Base-by-base conservation (phyloP, 371 early-diverging fungal genomes). In the Mucor lusitanicus region DNA sequence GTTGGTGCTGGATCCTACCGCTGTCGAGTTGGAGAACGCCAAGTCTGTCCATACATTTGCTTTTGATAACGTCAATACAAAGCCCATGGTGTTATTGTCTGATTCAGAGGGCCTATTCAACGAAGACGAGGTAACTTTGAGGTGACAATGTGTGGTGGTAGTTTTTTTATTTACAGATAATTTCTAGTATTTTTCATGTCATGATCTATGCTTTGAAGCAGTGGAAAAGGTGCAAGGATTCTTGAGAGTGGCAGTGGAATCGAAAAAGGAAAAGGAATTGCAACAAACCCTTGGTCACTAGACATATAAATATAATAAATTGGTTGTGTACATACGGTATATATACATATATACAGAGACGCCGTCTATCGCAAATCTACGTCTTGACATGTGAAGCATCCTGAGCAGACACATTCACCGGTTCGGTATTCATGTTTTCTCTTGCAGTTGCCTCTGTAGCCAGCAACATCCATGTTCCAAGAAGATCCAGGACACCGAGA, bases 31-130 rank as follows among this genome's bases (percentile, higher is more conserved):
- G 21, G 85, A 88, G 80, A 75, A 76, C 23, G 92, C 94, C 0
- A 69, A 73, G 68, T 96, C 97, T 0, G 73, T 81, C 27, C 98
- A 97, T 68, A 90, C 88, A 4, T 94, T 95, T 85, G 94, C 92
- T 30, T 95, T 96, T 76, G 90, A 90, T 65, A 87, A 82, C 65
- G 67, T 72, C 21, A 55, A 72, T 40, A 70, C 70, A 62, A 70
- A 79, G 35, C 61, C 67, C 17, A 61, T 72, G 21, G 61, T 81
- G 11, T 58, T 86, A 55, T 81, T 87, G 65, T 86, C 83, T 30
- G 84, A 92, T 40, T 93, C 92, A 33, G 82, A 76, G 12, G 95
- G 95, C 33, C 53, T 85, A 42, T 95, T 89, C 72, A 85, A 82
- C 21, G 82, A 87, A 59, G 84, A 89, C 30, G 87, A 91, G 81